Percentiles rank a stretch among this genome's conserved stretches.
phyloP scores from a whole-genome alignment of 2,329 filamentous ascomycete genomes.

The Clathrospora elynae region DNA sequence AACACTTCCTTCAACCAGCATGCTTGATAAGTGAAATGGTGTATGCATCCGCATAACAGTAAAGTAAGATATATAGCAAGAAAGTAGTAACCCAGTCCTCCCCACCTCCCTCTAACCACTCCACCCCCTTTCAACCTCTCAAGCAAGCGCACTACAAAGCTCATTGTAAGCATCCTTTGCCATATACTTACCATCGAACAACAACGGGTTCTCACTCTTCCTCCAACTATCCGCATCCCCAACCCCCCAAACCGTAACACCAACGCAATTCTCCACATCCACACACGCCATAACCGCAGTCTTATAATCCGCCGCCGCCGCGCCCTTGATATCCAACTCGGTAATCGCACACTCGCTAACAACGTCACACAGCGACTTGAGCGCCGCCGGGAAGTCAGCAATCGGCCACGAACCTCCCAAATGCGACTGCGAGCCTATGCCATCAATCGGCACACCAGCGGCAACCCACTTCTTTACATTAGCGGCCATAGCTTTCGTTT shows the following conservation, averaged over 20 bases:
- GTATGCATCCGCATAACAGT: too few species aligned
- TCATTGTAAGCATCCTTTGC: conserved; percentile 51
- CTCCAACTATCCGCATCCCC: conserved; percentile 54
- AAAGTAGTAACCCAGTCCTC: too few species aligned
- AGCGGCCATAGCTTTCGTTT: conserved; percentile 61
- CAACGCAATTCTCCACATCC: conserved; percentile 63
- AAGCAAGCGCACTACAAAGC: conserved; percentile 24
- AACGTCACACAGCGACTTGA: conserved; percentile 59
- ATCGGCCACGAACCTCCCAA: conserved; percentile 54
- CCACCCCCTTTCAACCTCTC: too few species aligned
- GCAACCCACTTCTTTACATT: conserved; percentile 68
- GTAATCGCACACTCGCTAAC: conserved; percentile 67
- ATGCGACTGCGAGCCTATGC: conserved; percentile 66
- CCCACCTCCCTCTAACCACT: too few species aligned
- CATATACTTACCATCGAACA: conserved; percentile 51
- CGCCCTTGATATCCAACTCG: conserved; percentile 69
- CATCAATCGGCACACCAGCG: conserved; percentile 67
- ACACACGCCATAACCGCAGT: conserved; percentile 62
- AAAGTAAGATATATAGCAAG: too few species aligned
- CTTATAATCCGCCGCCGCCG: conserved; percentile 62
- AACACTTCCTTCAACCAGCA: too few species aligned
- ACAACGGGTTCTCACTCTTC: conserved; percentile 42
- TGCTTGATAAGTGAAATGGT: too few species aligned
- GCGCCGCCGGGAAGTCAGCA: conserved; percentile 54
- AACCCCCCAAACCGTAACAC: conserved; percentile 67